phyloP scores from a whole-genome alignment of 2,329 filamentous ascomycete species.

The Chaetomium strumarium region DNA sequence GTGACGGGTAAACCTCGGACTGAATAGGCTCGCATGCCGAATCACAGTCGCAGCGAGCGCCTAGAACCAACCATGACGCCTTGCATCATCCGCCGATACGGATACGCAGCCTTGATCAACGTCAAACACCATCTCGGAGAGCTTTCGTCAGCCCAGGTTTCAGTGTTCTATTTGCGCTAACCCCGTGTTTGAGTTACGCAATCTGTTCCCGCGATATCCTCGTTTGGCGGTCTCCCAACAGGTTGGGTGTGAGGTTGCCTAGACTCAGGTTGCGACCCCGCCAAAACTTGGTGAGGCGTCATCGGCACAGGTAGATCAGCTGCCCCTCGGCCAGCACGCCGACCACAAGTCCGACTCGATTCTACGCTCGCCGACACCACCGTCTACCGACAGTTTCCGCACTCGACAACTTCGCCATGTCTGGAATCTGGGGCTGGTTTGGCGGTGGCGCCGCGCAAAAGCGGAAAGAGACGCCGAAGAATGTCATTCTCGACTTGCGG shows the following conservation, averaged over 20 bases:
- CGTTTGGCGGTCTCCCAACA: background rate
- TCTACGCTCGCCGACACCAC: background rate
- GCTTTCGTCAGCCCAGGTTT: conserved; percentile 11
- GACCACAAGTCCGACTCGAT: background rate
- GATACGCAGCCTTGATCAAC: conserved; percentile 21
- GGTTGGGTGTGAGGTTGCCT: conserved; percentile 9
- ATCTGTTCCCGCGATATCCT: background rate
- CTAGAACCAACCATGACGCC: conserved; percentile 10
- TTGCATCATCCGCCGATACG: conserved; percentile 25
- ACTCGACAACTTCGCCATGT: conserved; percentile 40
- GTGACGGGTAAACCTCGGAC: conserved; percentile 14
- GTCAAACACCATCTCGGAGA: conserved; percentile 5
- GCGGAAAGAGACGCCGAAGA: conserved; percentile 91
- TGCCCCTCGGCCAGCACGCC: conserved; percentile 13
- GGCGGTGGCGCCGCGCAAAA: conserved; percentile 76
- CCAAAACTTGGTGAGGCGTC: conserved; percentile 24
- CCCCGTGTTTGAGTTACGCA: background rate
- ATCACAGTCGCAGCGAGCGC: conserved; percentile 3
- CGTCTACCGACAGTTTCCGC: background rate
- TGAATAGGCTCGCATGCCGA: background rate
- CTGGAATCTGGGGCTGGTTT: conserved; percentile 81
- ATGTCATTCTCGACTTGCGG: conserved; percentile 84
- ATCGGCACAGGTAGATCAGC: conserved; percentile 24
- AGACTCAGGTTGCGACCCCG: conserved; percentile 22
- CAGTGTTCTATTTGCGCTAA: background rate